phyloP scores from a whole-genome alignment of 129 eudicot species.

The Gnaphalium uliginosum region DNA sequence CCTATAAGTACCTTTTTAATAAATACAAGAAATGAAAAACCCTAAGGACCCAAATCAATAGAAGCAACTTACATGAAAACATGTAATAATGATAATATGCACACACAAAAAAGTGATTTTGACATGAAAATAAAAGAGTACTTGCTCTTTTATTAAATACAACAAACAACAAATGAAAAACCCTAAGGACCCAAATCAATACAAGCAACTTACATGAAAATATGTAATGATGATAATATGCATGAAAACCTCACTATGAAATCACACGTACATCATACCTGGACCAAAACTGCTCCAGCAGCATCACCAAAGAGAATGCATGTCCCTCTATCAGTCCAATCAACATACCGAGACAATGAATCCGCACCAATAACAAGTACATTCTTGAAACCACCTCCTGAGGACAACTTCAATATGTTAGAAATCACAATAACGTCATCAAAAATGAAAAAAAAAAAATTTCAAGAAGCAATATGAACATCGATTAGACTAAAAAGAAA shows the following conservation, averaged over 20 bases:
- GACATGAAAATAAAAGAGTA: too few relatives aligned
- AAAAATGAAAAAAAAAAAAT: neutral
- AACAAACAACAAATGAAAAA: neutral
- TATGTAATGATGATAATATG: neutral
- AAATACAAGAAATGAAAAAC: neutral
- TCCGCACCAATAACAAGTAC: conserved; percentile 90
- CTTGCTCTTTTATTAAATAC: too few relatives aligned
- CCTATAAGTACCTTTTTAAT: neutral
- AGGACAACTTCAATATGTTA: conserved; percentile 14
- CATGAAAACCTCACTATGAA: neutral
- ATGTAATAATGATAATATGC: neutral
- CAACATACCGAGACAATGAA: conserved; percentile 85
- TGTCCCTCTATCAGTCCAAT: conserved; percentile 92
- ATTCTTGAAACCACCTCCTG: conserved; percentile 77
- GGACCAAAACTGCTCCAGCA: conserved; percentile 93
- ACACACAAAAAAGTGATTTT: conserved; percentile 9
- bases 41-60: conserved; percentile 4
- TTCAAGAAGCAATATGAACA: neutral
- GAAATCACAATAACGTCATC: neutral
- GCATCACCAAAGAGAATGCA: conserved; percentile 95
- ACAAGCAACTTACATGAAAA: neutral
- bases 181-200: conserved; percentile 2
- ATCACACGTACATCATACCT: conserved; percentile 38
- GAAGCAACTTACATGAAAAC: neutral
- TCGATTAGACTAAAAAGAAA: neutral